phyloP scores from a whole-genome alignment of 768 basidiomycete genomes.

The Gelatoporia subvermispora region DNA sequence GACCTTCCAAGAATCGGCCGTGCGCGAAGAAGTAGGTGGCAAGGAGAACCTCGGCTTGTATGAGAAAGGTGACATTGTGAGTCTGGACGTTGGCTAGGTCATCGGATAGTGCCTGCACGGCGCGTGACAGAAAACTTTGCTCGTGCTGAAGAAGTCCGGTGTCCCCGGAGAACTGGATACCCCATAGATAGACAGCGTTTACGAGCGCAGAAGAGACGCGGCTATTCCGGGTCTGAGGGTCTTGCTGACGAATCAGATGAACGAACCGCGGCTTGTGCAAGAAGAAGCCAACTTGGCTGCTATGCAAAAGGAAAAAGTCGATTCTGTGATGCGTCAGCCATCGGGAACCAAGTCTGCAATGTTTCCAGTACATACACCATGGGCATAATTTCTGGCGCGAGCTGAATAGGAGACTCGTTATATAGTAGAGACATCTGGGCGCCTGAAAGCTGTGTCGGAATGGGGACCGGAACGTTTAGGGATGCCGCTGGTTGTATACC shows the following conservation, averaged over 20 bases:
- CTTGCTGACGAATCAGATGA: conserved; percentile 13
- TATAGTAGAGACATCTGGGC: conserved; percentile 2
- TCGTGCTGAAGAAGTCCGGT: conserved; percentile 17
- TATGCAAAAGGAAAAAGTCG: conserved; percentile 45
- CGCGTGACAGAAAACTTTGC: conserved; percentile 40
- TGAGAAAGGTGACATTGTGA: conserved; percentile 27
- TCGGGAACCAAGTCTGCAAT: too few relatives aligned
- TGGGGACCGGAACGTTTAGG: neutral
- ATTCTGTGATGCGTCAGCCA: conserved; percentile 9
- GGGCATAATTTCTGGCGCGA: conserved; percentile 5
- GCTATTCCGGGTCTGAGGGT: conserved; percentile 17
- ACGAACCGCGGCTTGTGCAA: conserved; percentile 46
- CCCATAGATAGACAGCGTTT: conserved; percentile 33
- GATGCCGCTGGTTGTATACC: neutral
- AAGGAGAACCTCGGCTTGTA: conserved; percentile 47
- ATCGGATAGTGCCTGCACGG: conserved; percentile 36
- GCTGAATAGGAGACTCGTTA: conserved; percentile 10
- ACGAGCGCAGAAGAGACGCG: conserved; percentile 35
- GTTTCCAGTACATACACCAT: conserved; percentile 6
- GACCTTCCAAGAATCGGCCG: conserved; percentile 57
- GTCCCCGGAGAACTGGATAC: conserved; percentile 19
- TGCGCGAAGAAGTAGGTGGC: conserved; percentile 59
- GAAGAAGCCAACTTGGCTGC: conserved; percentile 60
- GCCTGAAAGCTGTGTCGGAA: neutral
- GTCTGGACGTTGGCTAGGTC: conserved; percentile 23